Evolutionary conservation across 495 filamentous ascomycete genomes (phyloP), one percentile per base, ranked within the genome.

Genomic region (Tuber microsphaerosporum): DNA sequence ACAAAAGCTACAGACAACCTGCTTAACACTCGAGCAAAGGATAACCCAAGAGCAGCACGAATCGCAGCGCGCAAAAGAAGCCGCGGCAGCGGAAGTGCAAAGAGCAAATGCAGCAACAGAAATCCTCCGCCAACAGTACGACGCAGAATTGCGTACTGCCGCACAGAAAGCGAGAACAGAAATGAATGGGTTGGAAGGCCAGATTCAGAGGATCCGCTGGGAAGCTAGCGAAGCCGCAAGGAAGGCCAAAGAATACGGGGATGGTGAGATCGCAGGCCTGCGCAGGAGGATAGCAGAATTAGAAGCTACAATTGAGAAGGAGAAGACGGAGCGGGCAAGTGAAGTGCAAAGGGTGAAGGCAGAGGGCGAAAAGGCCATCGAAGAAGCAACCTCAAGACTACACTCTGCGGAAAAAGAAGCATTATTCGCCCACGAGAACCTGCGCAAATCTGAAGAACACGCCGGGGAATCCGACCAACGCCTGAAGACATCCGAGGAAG

Each of bases 11-110:
- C 89, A 93, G 79, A 86, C 88, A 6, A 89, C 91, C 69, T 83
- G 91, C 34, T 83, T 94, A 26, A 88, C 86, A n/a, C 83, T 92
- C 20, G 87, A 92, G 73, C 87, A 89, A 43, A 91, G 89, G 80
- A 86, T 96, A 72, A 89, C 90, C 19, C 93, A 94, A 83, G 93
- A 91, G 76, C 90, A 92, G 82, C 88, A 89, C 37, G 92, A 94
- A 79, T 90, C 92, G 83, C 88, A 89, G 37, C 89, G 89, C 74
- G 88, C 90, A 20, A 92, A 91, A 81, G 93, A 97, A 78, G 87
- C 87, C 2, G 87, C 86, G 7, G 82, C 86, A 5, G 84, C 89
- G 37, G 93, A 97, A 76, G 73, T 93, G 26, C 85, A 88, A 44
- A 86, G 88, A 71, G 88, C 92, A 51, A 91, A 90, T 77, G 88